Evolutionary conservation across 2,329 filamentous ascomycete genomes (phyloP), one percentile per base, ranked within the genome.

Genomic region (Ceratocystis alfenasii): DNA sequence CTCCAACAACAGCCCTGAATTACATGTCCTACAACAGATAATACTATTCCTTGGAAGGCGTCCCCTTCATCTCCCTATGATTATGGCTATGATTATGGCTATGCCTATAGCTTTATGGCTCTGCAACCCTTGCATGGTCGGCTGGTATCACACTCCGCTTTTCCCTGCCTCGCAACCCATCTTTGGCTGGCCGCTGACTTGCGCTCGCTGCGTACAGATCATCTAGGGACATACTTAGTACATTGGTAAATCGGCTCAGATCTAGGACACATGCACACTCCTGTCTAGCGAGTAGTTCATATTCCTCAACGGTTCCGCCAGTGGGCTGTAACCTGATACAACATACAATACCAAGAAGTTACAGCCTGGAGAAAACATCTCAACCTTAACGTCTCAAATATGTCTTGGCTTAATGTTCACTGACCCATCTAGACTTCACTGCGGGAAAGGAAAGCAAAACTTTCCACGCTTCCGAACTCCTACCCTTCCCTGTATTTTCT

Each of bases 301-400:
- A 45, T 44, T 25, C 4, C 60, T 62, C n/a, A 41, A 41, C 36
- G 36, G 36, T 41, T 41, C 36, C 36, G 36, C 36, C 10, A 1
- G 36, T 62, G 44, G 60, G 60, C 22, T 62, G 60, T 62, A 62
- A 44, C 60, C n/a, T 25, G 60, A 36, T 12, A 61, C 28, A 60
- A 22, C 25, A n/a, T 41, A 5, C 36, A 45, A 44, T 44, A 33
- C 20, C 36, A 62, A 62, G 22, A 46, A 12, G 33, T 44, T 28
- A 25, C 25, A 46, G 60, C 20, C 2, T 46, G 41, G 33, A 46
- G 44, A 62, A 44, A 46, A 62, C 33, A 62, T 62, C 20, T 17
- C 33, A 44, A 45, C 20, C 28, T 62, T 46, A 10, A 44, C 59
- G 44, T 62, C 60, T 46, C 60, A 62, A 44, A n/a, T 33, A 41